Evolutionary conservation across 2,329 filamentous ascomycete genomes (phyloP).

Genomic region (Oidium heveae): DNA sequence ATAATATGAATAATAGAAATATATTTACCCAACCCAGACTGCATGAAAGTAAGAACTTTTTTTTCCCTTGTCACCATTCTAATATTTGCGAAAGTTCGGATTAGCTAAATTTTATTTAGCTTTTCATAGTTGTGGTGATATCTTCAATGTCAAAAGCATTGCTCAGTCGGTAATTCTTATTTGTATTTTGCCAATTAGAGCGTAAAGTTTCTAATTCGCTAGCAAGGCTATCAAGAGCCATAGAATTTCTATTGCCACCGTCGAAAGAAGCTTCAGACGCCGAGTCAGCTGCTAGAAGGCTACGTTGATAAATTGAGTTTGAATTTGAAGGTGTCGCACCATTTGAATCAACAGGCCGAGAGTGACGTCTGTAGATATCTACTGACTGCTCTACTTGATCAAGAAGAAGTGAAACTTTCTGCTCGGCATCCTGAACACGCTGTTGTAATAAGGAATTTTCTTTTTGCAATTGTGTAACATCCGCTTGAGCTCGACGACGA

Average conservation of each 20-base stretch:
- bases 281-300: constrained; percentile 23
- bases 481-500: constrained; percentile 29
- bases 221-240: constrained; percentile 72
- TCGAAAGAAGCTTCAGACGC: constrained; percentile 31
- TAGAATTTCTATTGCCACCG: constrained; percentile 28
- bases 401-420: constrained; percentile 74
- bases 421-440: constrained; percentile 70
- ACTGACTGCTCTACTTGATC: constrained; percentile 89
- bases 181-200: constrained; percentile 84
- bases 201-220: constrained; percentile 77
- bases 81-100: no score
- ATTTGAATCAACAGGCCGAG: constrained; percentile 24
- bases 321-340: constrained; percentile 10
- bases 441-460: constrained; percentile 64
- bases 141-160: constrained; percentile 57
- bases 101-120: background rate
- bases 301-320: constrained; percentile 14
- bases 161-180: constrained; percentile 80
- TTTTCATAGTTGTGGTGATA: constrained; percentile 10
- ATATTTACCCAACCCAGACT: no score
- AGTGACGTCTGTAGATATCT: constrained; percentile 72
- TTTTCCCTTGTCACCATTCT: no score
- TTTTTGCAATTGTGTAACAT: constrained; percentile 57
- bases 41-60: no score
- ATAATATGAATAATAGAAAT: no score